Conservation (phyloP, 2,329 filamentous ascomycete species). For the Pestalotiopsis sp. region DNA sequence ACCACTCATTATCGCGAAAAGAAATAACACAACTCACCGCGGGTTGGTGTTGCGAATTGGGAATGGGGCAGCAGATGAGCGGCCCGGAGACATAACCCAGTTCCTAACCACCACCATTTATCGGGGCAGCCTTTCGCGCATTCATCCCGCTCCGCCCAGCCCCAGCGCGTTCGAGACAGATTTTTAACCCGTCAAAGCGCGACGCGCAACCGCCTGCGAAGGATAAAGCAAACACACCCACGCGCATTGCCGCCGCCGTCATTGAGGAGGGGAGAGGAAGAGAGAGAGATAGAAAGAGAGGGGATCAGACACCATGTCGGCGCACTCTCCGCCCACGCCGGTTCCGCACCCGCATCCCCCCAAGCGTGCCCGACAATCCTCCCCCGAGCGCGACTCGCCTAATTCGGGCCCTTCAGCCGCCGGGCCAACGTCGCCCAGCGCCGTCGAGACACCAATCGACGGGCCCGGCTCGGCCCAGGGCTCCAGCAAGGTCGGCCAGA, state of each 20-base stretch:
- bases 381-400: conserved; percentile 48
- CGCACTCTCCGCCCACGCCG: conserved; percentile 50
- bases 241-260: neutral
- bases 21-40: neutral
- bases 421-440: conserved; percentile 34
- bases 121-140: neutral
- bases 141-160: neutral
- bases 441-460: conserved; percentile 30
- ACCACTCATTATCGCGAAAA: neutral
- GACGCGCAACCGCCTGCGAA: neutral
- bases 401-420: conserved; percentile 37
- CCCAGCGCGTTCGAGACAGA: neutral
- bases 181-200: neutral
- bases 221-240: neutral
- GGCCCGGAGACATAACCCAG: neutral
- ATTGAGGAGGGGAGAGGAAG: neutral
- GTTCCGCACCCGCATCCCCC: conserved; percentile 47
- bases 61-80: neutral
- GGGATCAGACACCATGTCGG: conserved; percentile 38
- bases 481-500: conserved; percentile 52
- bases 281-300: neutral
- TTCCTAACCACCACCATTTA: neutral
- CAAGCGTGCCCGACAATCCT: conserved; percentile 60
- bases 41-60: neutral
- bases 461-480: conserved; percentile 23